A percentile compares a stretch with the other conserved stretches of the same genome.
phyloP scores from a whole-genome alignment of 163 green algal genomes.

The Trebouxiophyceae sp. region DNA sequence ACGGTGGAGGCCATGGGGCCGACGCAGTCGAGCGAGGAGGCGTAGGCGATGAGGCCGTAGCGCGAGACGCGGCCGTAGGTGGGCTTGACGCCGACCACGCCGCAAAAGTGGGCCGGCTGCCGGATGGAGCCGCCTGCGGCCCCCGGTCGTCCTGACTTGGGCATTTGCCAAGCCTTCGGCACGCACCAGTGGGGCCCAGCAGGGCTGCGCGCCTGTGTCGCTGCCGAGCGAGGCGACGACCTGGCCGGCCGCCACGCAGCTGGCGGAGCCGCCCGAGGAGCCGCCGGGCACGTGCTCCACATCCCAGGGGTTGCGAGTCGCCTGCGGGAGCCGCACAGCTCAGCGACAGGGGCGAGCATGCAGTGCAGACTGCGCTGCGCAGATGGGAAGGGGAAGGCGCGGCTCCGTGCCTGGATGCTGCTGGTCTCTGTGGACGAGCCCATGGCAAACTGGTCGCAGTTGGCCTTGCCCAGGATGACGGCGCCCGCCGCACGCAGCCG shows the following conservation, averaged over 20 bases:
- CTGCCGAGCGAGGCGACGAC: constrained; percentile 69
- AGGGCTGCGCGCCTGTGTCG: constrained; percentile 75
- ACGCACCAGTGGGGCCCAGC: too few relatives aligned
- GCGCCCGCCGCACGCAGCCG: constrained; percentile 63
- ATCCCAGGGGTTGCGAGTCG: constrained; percentile 86
- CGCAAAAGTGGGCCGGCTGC: constrained; percentile 93
- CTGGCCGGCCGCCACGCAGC: constrained; percentile 78
- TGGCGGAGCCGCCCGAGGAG: constrained; percentile 90
- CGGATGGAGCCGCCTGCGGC: constrained; percentile 79
- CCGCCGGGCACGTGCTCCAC: constrained; percentile 77
- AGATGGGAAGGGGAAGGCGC: too few relatives aligned
- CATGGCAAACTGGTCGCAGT: constrained; percentile 99
- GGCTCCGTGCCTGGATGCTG: constrained; percentile 72
- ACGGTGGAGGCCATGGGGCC: constrained; percentile 76
- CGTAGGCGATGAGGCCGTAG: constrained; percentile 93
- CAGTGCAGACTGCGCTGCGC: too few relatives aligned
- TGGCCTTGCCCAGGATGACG: constrained; percentile 92
- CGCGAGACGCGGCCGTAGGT: constrained; percentile 91
- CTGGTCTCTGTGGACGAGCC: constrained; percentile 86
- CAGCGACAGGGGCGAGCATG: too few relatives aligned
- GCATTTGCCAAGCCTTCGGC: too few relatives aligned
- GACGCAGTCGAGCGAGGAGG: constrained; percentile 87
- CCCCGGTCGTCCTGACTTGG: too few relatives aligned
- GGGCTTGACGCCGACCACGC: constrained; percentile 94
- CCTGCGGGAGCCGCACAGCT: too few relatives aligned